Evolutionary conservation across 2,329 filamentous ascomycete genomes (phyloP).

Genomic region (Herpotrichia juniperi): DNA sequence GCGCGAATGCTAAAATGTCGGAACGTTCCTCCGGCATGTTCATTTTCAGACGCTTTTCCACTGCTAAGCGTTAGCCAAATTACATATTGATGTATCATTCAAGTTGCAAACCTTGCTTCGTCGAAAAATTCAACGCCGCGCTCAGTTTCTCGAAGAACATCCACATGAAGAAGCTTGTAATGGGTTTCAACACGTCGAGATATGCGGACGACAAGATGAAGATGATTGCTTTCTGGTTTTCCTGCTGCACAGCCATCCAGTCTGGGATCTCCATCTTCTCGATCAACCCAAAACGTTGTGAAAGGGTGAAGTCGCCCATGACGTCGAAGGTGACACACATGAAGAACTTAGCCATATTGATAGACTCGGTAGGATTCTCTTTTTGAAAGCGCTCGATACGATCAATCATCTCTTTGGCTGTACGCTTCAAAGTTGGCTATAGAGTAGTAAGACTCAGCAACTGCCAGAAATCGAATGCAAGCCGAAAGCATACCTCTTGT

Average conservation of each 20-base stretch:
- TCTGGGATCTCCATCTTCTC: no score
- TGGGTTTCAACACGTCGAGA: no score
- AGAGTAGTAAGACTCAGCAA: not conserved
- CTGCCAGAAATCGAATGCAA: not conserved
- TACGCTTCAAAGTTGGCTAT: not conserved
- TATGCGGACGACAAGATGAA: no score
- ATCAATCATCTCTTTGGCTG: not conserved
- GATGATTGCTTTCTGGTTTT: no score
- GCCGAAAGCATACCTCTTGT: not conserved
- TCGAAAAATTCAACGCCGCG: not conserved
- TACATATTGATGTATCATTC: not conserved
- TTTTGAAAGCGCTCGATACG: not conserved
- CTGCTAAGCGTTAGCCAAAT: not conserved
- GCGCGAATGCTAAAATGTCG: not conserved
- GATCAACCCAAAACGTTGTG: no score
- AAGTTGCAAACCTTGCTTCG: slow-evolving; percentile 1
- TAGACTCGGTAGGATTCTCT: not conserved
- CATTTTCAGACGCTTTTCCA: not conserved
- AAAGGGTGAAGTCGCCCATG: no score
- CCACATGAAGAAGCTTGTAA: not conserved
- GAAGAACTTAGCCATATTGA: not conserved
- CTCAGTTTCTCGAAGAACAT: not conserved
- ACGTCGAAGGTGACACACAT: no score
- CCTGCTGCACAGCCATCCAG: no score
- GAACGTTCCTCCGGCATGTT: not conserved